Evolutionary conservation across 2,329 filamentous ascomycete species (phyloP).

Genomic region (Fusarium sp.): DNA sequence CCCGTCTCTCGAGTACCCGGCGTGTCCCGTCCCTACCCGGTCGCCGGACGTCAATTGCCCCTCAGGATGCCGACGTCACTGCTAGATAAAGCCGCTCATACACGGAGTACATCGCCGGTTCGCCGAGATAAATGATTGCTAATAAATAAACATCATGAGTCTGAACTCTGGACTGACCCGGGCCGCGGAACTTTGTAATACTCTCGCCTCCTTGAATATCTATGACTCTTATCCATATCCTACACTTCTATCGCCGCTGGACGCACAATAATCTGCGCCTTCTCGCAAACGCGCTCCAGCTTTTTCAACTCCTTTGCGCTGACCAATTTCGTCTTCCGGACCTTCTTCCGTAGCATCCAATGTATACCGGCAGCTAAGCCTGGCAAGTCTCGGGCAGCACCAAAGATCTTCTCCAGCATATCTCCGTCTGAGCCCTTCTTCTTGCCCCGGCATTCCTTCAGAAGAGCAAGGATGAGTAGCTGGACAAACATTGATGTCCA

Average conservation of each 20-base stretch:
- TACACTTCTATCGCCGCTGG: slow-evolving; percentile 29
- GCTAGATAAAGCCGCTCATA: slow-evolving; percentile 7
- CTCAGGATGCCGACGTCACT: slow-evolving; percentile 33
- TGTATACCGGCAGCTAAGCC: slow-evolving; percentile 78
- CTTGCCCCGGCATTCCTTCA: slow-evolving; percentile 68
- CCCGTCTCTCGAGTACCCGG: slow-evolving; percentile 21
- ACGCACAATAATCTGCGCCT: slow-evolving; percentile 45
- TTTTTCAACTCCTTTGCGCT: slow-evolving; percentile 58
- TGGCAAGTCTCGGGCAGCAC: slow-evolving; percentile 68
- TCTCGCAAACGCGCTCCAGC: slow-evolving; percentile 50
- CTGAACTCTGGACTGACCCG: neutral
- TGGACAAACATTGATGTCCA: slow-evolving; percentile 84
- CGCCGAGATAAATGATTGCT: slow-evolving; percentile 6
- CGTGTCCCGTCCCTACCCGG: slow-evolving; percentile 40
- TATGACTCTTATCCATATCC: neutral
- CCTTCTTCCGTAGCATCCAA: slow-evolving; percentile 80
- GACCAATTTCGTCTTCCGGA: slow-evolving; percentile 70
- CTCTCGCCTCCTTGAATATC: neutral
- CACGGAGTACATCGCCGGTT: slow-evolving; percentile 8
- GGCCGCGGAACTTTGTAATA: neutral
- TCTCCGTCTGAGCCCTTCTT: slow-evolving; percentile 60
- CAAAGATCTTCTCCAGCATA: slow-evolving; percentile 72
- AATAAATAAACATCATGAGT: neutral
- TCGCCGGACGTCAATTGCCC: slow-evolving; percentile 27
- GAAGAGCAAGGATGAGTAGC: slow-evolving; percentile 77